phyloP scores from a whole-genome alignment of 768 basidiomycete genomes.

The Tephrocybe sp. region DNA sequence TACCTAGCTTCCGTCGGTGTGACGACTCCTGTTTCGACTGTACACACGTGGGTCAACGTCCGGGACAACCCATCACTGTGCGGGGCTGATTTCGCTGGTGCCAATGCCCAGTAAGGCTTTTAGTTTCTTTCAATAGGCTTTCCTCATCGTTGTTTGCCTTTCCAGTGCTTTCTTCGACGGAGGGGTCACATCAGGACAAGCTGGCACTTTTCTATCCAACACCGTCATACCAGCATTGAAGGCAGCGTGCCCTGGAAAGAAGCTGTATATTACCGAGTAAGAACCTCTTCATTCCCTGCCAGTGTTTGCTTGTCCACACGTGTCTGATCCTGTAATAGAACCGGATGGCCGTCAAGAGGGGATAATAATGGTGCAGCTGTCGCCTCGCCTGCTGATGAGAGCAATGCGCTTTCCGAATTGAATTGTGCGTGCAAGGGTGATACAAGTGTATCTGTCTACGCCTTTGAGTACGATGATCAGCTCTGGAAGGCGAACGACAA shows the following conservation, averaged over 20 bases:
- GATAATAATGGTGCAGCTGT: constrained; percentile 24
- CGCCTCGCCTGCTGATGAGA: constrained; percentile 29
- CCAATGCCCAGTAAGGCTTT: constrained; percentile 35
- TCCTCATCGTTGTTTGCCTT: not conserved
- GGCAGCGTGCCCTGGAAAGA: constrained; percentile 34
- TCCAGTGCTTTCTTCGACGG: constrained; percentile 36
- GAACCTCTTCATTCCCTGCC: not conserved
- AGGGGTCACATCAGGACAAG: constrained; percentile 24
- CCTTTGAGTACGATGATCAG: constrained; percentile 38
- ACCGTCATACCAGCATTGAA: constrained; percentile 35
- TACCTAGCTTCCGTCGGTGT: constrained; percentile 32
- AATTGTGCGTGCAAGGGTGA: constrained; percentile 33
- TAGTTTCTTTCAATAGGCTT: not conserved
- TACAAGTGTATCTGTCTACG: constrained; percentile 28
- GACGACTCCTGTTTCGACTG: constrained; percentile 33
- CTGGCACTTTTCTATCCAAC: constrained; percentile 36
- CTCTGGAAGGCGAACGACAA: constrained; percentile 34
- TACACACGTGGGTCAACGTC: constrained; percentile 34
- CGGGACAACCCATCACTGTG: constrained; percentile 30
- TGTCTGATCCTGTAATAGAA: constrained; percentile 14
- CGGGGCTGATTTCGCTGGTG: constrained; percentile 34
- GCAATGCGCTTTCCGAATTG: constrained; percentile 29
- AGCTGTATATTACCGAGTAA: constrained; percentile 34
- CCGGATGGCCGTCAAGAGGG: constrained; percentile 41
- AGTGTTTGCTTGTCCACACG: not conserved